A percentile compares a stretch with the other conserved stretches of the same genome.
Conservation (phyloP, 495 filamentous ascomycete genomes). For the Schizothecium vesticola region DNA sequence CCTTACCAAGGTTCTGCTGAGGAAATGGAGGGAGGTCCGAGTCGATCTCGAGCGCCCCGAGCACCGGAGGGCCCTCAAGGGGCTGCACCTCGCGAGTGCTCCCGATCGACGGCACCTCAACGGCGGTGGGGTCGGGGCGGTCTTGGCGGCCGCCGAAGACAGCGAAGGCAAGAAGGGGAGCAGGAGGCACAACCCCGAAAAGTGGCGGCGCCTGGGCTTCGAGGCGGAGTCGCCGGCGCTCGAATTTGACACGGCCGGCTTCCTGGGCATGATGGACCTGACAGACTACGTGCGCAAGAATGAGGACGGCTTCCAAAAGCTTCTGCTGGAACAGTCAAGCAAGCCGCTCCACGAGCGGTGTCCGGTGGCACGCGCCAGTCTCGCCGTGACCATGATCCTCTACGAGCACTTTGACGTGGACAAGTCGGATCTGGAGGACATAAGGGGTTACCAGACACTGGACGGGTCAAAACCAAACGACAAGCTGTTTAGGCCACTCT, state of each 20-base stretch:
- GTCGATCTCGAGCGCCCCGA: conserved; percentile 84
- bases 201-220: conserved; percentile 91
- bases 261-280: conserved; percentile 95
- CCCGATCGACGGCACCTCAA: conserved; percentile 49
- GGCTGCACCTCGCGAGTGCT: conserved; percentile 75
- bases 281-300: conserved; percentile 88
- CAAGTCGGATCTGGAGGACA: conserved; percentile 76
- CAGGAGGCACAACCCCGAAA: conserved; percentile 76
- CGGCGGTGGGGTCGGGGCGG: conserved; percentile 15
- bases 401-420: conserved; percentile 96
- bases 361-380: conserved; percentile 79
- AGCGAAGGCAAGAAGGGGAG: conserved; percentile 46
- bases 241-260: conserved; percentile 84
- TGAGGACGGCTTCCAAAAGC: conserved; percentile 86
- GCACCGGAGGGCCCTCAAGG: conserved; percentile 80
- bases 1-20: conserved; percentile 80
- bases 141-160: conserved; percentile 16
- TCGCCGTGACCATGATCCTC: conserved; percentile 80
- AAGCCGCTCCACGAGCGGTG: conserved; percentile 67
- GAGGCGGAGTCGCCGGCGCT: conserved; percentile 77
- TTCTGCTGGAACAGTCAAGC: conserved; percentile 83
- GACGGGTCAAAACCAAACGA: conserved; percentile 79
- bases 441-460: conserved; percentile 66
- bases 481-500: conserved; percentile 76
- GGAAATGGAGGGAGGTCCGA: conserved; percentile 83